Evolutionary conservation across 306 rosid species (phyloP), one percentile per base, ranked within the genome.

Genomic region (Sicyos edulis): DNA sequence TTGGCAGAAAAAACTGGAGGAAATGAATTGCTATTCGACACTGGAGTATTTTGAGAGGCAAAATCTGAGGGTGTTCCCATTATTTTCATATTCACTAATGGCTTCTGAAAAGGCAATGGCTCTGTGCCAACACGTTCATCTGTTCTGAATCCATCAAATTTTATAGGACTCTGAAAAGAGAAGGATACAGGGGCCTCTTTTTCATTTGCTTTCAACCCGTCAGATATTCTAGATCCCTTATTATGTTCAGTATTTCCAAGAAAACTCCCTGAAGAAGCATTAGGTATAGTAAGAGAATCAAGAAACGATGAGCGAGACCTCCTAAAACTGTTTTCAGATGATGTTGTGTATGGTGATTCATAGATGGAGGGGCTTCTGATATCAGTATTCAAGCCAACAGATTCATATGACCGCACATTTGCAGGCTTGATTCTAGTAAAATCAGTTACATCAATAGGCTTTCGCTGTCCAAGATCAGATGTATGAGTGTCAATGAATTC

Each of bases 301-400:
- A 91, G 97, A 77, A 95, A 91, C 64, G 95, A 95, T 70, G 96
- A 86, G 26, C 95, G 97, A 64, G 92, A 85, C 83, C 85, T 82
- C 82, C 90, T 76, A 68, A 89, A 74, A 80, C 78, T 87, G 45
- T 83, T 80, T 79, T 91, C 96, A n/a, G 63, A 69, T 53, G 87
- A 49, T 44, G 75, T 74, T 5, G 91, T 78, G 56, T 79, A 66
- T 44, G 65, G 58, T 8, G 84, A 83, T 67, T 80, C 79, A 72
- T 83, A 80, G 47, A 42, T 42, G 80, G 29, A 26, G 29, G 29
- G 29, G 29, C 1, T 67, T 74, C 87, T 81, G 10, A 40, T 52
- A 74, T 85, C 88, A 55, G 84, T 80, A 52, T 21, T 75, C 60
- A 74, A 74, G 77, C 75, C 82, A 20, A 47, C 65, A 68, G 83